phyloP scores from a whole-genome alignment of 1,139 yeast genomes.

The Zygosaccharomyces sapae region DNA sequence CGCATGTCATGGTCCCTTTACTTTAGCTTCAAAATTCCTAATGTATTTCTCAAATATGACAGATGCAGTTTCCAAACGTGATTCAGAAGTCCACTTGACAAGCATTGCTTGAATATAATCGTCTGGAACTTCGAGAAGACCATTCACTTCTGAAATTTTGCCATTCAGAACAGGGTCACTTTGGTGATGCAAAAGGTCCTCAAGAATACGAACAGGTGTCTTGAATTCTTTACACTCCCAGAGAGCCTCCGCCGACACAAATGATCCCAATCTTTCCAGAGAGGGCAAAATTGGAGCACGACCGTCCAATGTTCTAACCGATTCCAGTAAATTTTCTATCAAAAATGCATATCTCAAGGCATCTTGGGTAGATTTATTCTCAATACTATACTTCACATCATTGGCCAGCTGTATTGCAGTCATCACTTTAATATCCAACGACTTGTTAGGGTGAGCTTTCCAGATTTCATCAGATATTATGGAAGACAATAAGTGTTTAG shows the following conservation, averaged over 20 bases:
- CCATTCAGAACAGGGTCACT: not conserved
- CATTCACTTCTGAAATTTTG: slow-evolving; percentile 22
- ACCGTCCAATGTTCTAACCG: not conserved
- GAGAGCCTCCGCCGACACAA: slow-evolving; percentile 20
- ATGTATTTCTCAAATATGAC: slow-evolving; percentile 56
- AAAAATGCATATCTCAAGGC: slow-evolving; percentile 23
- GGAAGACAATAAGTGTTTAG: slow-evolving; percentile 18
- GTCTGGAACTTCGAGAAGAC: slow-evolving; percentile 32
- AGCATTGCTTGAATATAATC: slow-evolving; percentile 47
- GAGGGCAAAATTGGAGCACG: not conserved
- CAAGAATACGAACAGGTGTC: slow-evolving; percentile 23
- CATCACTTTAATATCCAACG: slow-evolving; percentile 1
- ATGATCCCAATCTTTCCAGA: slow-evolving; percentile 10
- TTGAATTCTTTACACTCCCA: slow-evolving; percentile 26
- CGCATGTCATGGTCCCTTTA: slow-evolving; percentile 24
- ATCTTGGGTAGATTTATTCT: slow-evolving; percentile 21
- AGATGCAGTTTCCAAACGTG: slow-evolving; percentile 63
- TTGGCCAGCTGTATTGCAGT: slow-evolving; percentile 16
- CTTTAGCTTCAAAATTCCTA: slow-evolving; percentile 39
- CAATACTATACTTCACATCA: slow-evolving; percentile 18
- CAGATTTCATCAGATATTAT: not conserved
- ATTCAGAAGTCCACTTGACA: slow-evolving; percentile 67
- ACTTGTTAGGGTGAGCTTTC: not conserved
- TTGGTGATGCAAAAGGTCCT: slow-evolving; percentile 13
- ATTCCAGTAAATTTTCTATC: slow-evolving; percentile 14